Percentiles rank a stretch among this genome's conserved stretches.
Conservation (phyloP, 116 monocot genomes). For the Cymodocea nodosa region DNA sequence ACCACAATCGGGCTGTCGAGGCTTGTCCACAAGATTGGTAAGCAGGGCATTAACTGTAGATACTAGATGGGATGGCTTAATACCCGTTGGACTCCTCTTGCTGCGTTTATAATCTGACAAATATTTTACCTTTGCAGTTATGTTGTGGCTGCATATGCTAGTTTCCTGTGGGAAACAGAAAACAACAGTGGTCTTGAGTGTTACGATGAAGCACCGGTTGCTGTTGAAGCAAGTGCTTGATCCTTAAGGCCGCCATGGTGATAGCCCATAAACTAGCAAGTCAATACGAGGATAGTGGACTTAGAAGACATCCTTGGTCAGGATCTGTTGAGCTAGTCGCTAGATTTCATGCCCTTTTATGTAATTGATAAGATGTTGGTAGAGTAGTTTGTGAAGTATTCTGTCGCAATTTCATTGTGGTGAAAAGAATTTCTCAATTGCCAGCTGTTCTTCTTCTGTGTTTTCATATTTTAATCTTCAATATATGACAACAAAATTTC, state of each 20-base stretch:
- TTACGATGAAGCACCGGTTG: not conserved
- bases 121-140: conserved; percentile 17
- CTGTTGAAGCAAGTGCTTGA: not conserved
- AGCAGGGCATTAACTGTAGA: not conserved
- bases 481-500: too few relatives aligned
- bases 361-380: too few relatives aligned
- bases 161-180: conserved; percentile 56
- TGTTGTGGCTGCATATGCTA: conserved; percentile 54
- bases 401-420: too few relatives aligned
- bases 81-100: not conserved
- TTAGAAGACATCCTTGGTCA: too few relatives aligned
- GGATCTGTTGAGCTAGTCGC: too few relatives aligned
- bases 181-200: conserved; percentile 12
- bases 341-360: too few relatives aligned
- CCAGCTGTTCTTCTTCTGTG: too few relatives aligned
- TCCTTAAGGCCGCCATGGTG: not conserved
- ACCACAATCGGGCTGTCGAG: conserved; percentile 57
- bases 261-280: too few relatives aligned
- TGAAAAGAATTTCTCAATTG: too few relatives aligned
- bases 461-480: too few relatives aligned
- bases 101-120: not conserved
- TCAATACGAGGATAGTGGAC: too few relatives aligned
- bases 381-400: too few relatives aligned
- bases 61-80: not conserved
- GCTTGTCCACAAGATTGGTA: conserved; percentile 58